Evolutionary conservation across 2,329 filamentous ascomycete genomes (phyloP).

Genomic region (Curvularia eragrostidis): DNA sequence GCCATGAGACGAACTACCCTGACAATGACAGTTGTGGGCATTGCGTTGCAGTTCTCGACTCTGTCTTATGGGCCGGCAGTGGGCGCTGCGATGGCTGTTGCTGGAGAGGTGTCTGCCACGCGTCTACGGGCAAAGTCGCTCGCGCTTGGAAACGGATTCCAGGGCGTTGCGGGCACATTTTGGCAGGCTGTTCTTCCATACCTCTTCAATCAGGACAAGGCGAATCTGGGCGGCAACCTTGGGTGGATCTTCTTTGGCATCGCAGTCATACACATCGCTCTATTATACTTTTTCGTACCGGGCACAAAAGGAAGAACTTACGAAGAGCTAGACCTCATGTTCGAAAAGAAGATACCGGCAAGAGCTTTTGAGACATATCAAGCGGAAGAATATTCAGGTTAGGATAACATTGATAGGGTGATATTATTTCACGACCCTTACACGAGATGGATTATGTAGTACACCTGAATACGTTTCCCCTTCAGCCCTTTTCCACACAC

Average conservation of each 20-base stretch:
- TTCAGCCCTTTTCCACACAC: too few species aligned
- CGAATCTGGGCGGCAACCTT: conserved; percentile 50
- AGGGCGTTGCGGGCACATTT: conserved; percentile 29
- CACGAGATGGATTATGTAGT: neutral
- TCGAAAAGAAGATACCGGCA: neutral
- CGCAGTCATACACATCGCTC: conserved; percentile 41
- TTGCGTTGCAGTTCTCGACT: neutral
- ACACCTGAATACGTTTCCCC: neutral
- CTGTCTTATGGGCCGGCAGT: neutral
- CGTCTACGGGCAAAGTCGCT: neutral
- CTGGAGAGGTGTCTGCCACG: neutral
- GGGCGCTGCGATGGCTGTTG: neutral
- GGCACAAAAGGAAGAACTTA: conserved; percentile 53
- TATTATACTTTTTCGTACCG: conserved; percentile 50
- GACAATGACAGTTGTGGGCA: neutral
- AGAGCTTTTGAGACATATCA: neutral
- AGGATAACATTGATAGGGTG: neutral
- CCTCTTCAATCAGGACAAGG: conserved; percentile 52
- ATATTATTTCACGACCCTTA: neutral
- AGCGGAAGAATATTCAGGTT: neutral
- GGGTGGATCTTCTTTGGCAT: conserved; percentile 53
- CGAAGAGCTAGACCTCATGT: conserved; percentile 49
- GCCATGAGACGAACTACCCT: neutral
- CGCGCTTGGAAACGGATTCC: neutral
- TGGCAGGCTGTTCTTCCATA: conserved; percentile 42